Base-by-base conservation (phyloP, 2,329 filamentous ascomycete species). In the Fusarium sp. region DNA sequence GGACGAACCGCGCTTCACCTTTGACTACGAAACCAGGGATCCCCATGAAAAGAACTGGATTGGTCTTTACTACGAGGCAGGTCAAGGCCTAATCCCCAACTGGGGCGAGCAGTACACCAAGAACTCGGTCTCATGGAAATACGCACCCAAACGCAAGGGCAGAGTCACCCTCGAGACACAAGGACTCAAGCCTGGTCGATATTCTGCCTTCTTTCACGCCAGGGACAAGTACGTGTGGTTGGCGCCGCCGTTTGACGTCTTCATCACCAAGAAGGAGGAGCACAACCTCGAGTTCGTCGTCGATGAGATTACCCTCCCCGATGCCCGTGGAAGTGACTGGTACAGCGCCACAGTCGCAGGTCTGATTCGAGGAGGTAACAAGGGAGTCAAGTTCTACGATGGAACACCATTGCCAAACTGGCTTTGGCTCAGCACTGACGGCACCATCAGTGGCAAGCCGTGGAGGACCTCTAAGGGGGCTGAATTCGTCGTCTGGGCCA, bases 1-100 rank as follows among this genome's bases (percentile, higher is more conserved):
- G 23, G 32, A 25, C 30, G 63, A 50, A 30, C 27, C 32, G 4
- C 11, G 45, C 4, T 54, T 81, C 25, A 83, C 81, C 1, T 82
- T 84, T 57, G 41, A 77, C 8, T 85, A 83, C 67, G 72, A 76
- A 9, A 83, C 81, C 0, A 43, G 72, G 1, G 35, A 72, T 7
- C 68, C 80, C 0, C 67, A 78, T 58, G 50, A 70, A 4, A 79
- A 67, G n/a, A 84, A 84, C 70, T 85, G 83, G 83, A 77, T 84
- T n/a, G 83, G 80, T 14, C 52, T 84, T 2, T 84, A 81, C 63
- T 52, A 74, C 30, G 67, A 78, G 9, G 76, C 73, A 5, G 78
- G 76, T 23, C 81, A 81, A 39, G 82, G 78, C 1, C 81, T 83
- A 0, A 76, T 79, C 6, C 73, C 82, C n/a, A 75, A 81, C 35